These are phyloP conservation scores for Parastagonospora avenae DNA, from an alignment of 2,329 filamentous ascomycete species.

Conservation along the genomic window DNA sequence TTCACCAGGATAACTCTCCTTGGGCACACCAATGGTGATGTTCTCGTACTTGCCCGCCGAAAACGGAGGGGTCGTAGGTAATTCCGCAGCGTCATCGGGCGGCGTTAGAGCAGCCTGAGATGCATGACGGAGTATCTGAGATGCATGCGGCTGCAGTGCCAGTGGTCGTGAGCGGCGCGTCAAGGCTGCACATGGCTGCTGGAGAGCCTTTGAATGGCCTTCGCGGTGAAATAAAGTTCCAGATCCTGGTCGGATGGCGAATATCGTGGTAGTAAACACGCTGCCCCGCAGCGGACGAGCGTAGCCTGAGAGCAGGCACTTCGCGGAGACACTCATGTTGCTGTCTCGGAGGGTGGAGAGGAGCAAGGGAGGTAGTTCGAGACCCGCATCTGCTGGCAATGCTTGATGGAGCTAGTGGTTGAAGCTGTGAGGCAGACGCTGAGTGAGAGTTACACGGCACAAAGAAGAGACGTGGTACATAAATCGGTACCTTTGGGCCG, in stretches of 20 bases:
- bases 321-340: slow-evolving; percentile 39
- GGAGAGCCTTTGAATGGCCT: background rate
- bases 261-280: slow-evolving; percentile 14
- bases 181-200: slow-evolving; percentile 26
- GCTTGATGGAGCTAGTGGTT: slow-evolving; percentile 13
- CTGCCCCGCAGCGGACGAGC: slow-evolving; percentile 28
- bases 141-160: slow-evolving; percentile 38
- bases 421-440: slow-evolving; percentile 16
- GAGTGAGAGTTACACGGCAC: slow-evolving; percentile 15
- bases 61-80: slow-evolving; percentile 42
- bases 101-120: slow-evolving; percentile 40
- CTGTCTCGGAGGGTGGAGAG: slow-evolving; percentile 20
- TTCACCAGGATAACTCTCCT: slow-evolving; percentile 78
- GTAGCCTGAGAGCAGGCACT: slow-evolving; percentile 30
- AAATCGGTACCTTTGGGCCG: slow-evolving; percentile 29
- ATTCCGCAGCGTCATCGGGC: slow-evolving; percentile 37
- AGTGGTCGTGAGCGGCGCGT: slow-evolving; percentile 28
- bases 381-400: slow-evolving; percentile 42
- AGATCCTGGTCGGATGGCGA: slow-evolving; percentile 21
- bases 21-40: slow-evolving; percentile 78
- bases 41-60: slow-evolving; percentile 66
- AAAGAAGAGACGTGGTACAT: slow-evolving; percentile 27
- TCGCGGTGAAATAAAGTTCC: slow-evolving; percentile 11
- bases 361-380: slow-evolving; percentile 23
- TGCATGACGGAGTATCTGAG: slow-evolving; percentile 28